A percentile compares a stretch with the other conserved stretches of the same genome.
phyloP scores from a whole-genome alignment of 1,284 basidiomycete genomes.

The Rhizopogon hawkerae region DNA sequence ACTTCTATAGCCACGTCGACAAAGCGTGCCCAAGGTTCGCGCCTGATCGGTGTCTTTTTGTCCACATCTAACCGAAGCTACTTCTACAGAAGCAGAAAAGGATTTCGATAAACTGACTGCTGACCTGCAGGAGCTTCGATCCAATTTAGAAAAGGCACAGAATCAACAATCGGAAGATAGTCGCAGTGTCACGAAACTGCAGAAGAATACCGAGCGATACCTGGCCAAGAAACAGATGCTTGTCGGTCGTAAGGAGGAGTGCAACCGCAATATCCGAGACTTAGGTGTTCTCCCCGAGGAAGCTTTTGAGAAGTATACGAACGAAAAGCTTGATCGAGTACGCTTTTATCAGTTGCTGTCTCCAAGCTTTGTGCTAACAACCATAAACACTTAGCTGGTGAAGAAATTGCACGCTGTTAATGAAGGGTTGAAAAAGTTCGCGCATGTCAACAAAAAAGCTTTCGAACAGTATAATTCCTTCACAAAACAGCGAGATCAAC shows the following conservation, averaged over 20 bases:
- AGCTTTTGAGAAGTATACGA: conserved; percentile 91
- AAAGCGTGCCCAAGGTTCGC: conserved; percentile 57
- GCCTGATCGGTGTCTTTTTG: background rate
- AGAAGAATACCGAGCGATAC: conserved; percentile 93
- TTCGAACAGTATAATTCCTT: conserved; percentile 98
- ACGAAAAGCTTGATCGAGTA: conserved; percentile 76
- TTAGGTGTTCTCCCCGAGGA: conserved; percentile 95
- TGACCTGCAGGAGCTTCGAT: conserved; percentile 59
- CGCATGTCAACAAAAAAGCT: conserved; percentile 99
- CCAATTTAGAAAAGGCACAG: conserved; percentile 69
- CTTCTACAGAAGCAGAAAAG: conserved; percentile 51
- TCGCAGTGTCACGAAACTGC: conserved; percentile 78
- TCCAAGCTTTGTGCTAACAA: background rate
- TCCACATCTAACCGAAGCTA: conserved; percentile 2
- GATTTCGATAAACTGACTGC: conserved; percentile 59
- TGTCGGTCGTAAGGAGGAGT: conserved; percentile 79
- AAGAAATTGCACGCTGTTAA: conserved; percentile 88
- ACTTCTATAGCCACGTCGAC: conserved; percentile 57
- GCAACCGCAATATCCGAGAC: conserved; percentile 90
- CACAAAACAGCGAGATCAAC: conserved; percentile 92
- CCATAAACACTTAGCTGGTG: conserved; percentile 51
- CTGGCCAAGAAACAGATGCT: conserved; percentile 87
- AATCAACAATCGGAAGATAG: conserved; percentile 79
- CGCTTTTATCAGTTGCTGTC: conserved; percentile 19
- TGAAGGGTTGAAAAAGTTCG: conserved; percentile 90